Base-by-base conservation (phyloP, 805 yeast species). In the Spathaspora sp. region DNA sequence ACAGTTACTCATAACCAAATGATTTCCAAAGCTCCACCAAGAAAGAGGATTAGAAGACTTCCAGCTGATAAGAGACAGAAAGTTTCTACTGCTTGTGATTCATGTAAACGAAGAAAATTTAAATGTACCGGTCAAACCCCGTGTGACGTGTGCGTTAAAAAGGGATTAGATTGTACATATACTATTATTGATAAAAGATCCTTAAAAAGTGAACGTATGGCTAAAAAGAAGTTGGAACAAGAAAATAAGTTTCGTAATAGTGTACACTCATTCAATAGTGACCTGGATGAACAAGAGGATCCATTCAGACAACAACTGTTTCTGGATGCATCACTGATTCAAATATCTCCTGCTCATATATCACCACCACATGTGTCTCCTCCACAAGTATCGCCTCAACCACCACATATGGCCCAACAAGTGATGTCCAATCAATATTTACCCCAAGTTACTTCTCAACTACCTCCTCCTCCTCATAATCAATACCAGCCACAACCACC, bases 51-150 rank as follows among this genome's bases (percentile, higher is more conserved):
- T 31, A 50, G 60, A 47, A 51, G 49, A 44, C 28, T 57, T 39
- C 60, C 60, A 6, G 57, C 56, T 3, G 66, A 61, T n/a, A 60
- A 60, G 49, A 52, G 66, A 32, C 61, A 57, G 48, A 62, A 62
- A 48, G 66, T 62, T 2, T 59, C 65, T 28, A 60, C 63, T n/a
- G 66, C 66, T 26, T 62, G 66, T 50, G 66, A 62, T 49, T 52
- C 57, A 16, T 62, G 66, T 47, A 62, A 62, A 43, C 54, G 56
- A 23, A 50, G 50, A 44, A 52, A 47, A 44, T 52, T 52, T 29
- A 53, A 51, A 55, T 62, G 66, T 49, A 49, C 63, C 18, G 66
- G 65, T 3, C 55, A 57, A 40, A 44, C 52, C n/a, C 66, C 66
- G 1, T 62, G 66, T 50, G 45, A 49, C 18, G 39, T 55, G 18